Conservation (phyloP, 495 filamentous ascomycete genomes). For the Cercophora scortea region DNA sequence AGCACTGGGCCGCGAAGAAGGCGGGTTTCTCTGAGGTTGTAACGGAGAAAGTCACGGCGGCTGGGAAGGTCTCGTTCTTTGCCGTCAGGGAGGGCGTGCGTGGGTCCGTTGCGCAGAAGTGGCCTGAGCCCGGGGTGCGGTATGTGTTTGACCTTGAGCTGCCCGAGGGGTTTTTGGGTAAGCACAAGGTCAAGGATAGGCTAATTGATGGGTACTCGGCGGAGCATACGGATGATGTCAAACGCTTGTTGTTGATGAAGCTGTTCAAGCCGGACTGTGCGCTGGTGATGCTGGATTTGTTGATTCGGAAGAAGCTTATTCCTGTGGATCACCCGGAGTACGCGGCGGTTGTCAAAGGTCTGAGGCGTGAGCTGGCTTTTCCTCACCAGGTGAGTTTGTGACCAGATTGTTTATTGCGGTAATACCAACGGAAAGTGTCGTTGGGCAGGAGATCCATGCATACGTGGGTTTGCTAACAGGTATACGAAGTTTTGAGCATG, state of each 20-base stretch:
- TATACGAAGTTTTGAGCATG: too few relatives aligned
- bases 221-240: background rate
- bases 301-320: background rate
- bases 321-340: background rate
- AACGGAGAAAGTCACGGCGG: background rate
- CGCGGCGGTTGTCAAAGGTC: background rate
- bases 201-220: background rate
- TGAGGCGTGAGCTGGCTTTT: too few relatives aligned
- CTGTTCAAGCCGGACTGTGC: constrained; percentile 1
- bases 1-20: background rate
- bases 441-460: too few relatives aligned
- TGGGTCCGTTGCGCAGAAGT: background rate
- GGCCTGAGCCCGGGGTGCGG: background rate
- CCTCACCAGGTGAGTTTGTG: too few relatives aligned
- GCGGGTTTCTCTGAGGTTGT: background rate
- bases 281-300: background rate
- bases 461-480: too few relatives aligned
- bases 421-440: too few relatives aligned
- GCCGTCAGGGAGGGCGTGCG: background rate
- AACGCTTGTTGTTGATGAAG: background rate
- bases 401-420: too few relatives aligned
- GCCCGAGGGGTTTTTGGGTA: background rate
- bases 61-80: background rate
- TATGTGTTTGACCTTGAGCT: background rate
- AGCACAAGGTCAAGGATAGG: background rate